Conservation (phyloP, 2,329 filamentous ascomycete genomes). For the Neonectria hederae region DNA sequence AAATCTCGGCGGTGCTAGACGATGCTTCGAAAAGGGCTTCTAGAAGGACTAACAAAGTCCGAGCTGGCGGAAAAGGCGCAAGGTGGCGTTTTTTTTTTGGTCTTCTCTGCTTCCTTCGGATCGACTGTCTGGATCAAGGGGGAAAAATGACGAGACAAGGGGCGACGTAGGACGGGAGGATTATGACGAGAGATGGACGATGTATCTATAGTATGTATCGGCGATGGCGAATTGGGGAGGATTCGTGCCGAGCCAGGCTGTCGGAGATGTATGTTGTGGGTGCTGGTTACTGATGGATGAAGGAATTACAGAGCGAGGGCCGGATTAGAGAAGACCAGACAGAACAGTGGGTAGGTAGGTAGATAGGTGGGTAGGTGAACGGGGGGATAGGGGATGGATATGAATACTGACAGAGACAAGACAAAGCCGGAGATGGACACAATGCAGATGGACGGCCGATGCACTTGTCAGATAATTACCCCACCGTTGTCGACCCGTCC, state of each 20-base stretch:
- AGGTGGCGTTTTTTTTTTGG: constrained; percentile 10
- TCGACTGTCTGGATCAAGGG: background rate
- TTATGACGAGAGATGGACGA: background rate
- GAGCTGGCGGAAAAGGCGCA: background rate
- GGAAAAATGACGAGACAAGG: background rate
- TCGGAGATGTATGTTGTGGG: background rate
- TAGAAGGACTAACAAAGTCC: constrained; percentile 5
- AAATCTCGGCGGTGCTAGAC: background rate
- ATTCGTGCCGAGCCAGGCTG: background rate
- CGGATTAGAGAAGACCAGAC: background rate
- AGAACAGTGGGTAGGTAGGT: background rate
- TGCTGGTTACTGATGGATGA: background rate
- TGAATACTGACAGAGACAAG: background rate
- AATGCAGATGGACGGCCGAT: background rate
- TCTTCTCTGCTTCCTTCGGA: background rate
- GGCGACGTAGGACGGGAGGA: background rate
- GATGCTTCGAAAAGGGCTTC: background rate
- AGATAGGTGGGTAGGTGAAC: background rate
- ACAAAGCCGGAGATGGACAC: background rate
- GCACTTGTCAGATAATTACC: background rate
- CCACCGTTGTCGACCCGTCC: background rate
- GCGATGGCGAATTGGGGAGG: background rate
- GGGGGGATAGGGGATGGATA: background rate
- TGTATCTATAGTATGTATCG: too few relatives aligned
- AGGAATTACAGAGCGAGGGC: background rate